A percentile compares a stretch with the other conserved stretches of the same genome.
phyloP scores from a whole-genome alignment of 768 basidiomycete species.

The Tylopilus subfusipes region DNA sequence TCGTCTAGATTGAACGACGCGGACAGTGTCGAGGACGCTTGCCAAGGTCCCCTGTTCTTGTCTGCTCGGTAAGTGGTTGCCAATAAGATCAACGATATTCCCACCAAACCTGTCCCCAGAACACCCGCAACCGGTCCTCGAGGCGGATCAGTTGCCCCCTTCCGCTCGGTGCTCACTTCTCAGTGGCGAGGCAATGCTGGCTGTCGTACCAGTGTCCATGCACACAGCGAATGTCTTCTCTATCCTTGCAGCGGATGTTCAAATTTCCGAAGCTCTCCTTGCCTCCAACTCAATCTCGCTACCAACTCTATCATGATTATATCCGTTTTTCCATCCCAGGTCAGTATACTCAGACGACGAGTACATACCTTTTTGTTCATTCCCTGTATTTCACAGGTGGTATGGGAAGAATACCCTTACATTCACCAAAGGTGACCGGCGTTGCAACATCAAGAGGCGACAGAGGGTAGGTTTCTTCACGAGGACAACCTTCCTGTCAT shows the following conservation, averaged over 20 bases:
- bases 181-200: conserved; percentile 30
- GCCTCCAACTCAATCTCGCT: conserved; percentile 14
- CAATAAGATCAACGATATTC: conserved; percentile 3
- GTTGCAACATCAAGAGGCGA: conserved; percentile 73
- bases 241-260: conserved; percentile 21
- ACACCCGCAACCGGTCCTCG: conserved; percentile 13
- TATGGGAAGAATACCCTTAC: conserved; percentile 62
- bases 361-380: conserved; percentile 3
- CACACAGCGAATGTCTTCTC: conserved; percentile 29
- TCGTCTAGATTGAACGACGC: neutral
- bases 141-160: conserved; percentile 3
- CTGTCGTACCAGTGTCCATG: conserved; percentile 20
- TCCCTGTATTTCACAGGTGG: conserved; percentile 44
- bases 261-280: conserved; percentile 14
- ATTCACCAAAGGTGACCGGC: conserved; percentile 76
- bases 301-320: conserved; percentile 63
- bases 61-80: neutral
- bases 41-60: neutral
- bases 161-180: conserved; percentile 7
- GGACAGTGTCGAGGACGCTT: neutral
- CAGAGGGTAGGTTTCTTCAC: conserved; percentile 47
- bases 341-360: conserved; percentile 28
- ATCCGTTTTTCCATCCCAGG: conserved; percentile 50
- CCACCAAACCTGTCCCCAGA: conserved; percentile 12
- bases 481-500: neutral